Evolutionary conservation across 164 flowering plant genomes (phyloP), one percentile per base, ranked within the genome.

Genomic region (Echeveria elegans): DNA sequence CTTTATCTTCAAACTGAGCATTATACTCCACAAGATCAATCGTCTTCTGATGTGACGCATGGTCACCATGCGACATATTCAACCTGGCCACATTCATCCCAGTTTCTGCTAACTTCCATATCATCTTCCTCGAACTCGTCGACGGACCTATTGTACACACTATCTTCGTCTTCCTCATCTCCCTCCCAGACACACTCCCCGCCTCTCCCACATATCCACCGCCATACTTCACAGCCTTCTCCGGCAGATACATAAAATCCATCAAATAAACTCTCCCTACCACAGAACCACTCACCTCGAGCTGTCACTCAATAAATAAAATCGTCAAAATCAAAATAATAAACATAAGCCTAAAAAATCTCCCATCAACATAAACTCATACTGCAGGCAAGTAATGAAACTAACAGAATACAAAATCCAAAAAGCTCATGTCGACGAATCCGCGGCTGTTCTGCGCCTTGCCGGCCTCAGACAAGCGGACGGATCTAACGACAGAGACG

Each of bases 21-120:
- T 95, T 95, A 76, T 89, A 95, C 69, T 95, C 97, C 68, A 95
- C 97, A 43, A 95, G 72, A 78, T 95, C 97, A 64, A 95, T 87
- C 26, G 92, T 86, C 69, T 85, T 87, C 80, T 88, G 82, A 69
- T 95, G 99, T 5, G 99, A 95, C n/a, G 90, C 83, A 83, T 95
- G 99, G 76, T 95, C 97, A 37, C 99, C 99, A 68, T 95, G 99
- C 36, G 99, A 95, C 99, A 95, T 95, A 74, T 95, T 95, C 61
- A 95, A 68, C 59, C 99, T 91, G 18, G 99, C 97, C 69, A 95
- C 96, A 73, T 92, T 86, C 99, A 95, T 95, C 64, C 99, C 99
- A 15, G 80, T 77, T 73, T 86, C 96, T 6, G 97, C 99, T 52
- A 95, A 77, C 73, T 89, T 92, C 99, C 99, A 95, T 72, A 95